Percentiles rank a stretch among this genome's conserved stretches.
Conservation (phyloP, 116 monocot species). For the Papilionanthe hybrid region DNA sequence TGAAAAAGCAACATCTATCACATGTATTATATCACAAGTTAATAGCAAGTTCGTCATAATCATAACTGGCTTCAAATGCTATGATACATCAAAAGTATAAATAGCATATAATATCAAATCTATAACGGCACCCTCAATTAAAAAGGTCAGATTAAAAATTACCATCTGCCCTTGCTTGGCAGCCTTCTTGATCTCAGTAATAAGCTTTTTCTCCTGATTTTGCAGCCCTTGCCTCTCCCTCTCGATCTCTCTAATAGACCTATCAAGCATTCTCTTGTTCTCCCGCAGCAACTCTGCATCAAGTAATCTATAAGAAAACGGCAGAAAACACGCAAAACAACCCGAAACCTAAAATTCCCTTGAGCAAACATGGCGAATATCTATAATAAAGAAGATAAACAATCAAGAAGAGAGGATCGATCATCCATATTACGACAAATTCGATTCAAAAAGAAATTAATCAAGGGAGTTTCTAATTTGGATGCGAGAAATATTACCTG, state of each 20-base stretch:
- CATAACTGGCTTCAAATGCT: background rate
- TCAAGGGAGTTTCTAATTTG: background rate
- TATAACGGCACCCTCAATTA: background rate
- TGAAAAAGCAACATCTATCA: background rate
- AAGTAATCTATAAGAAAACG: background rate
- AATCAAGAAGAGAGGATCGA: background rate
- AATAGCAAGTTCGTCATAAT: background rate
- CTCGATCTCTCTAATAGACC: slow-evolving; percentile 62
- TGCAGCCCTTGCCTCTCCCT: slow-evolving; percentile 66
- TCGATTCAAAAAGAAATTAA: background rate
- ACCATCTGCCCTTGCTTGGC: slow-evolving; percentile 81
- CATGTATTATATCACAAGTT: background rate
- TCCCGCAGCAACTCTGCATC: slow-evolving; percentile 58
- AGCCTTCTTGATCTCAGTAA: slow-evolving; percentile 60
- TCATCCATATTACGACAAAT: background rate
- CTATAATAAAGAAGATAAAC: background rate
- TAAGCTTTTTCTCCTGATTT: slow-evolving; percentile 64
- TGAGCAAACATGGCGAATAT: background rate
- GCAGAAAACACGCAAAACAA: slow-evolving; percentile 2
- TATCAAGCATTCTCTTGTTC: slow-evolving; percentile 71
- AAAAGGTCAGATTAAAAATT: background rate
- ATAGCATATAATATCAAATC: background rate
- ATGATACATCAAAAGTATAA: background rate
- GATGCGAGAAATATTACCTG: slow-evolving; percentile 23
- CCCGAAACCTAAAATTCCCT: slow-evolving; percentile 1